These are phyloP conservation scores for Arthroderma sp. DNA, from an alignment of 2,329 filamentous ascomycete species.

Conservation along the genomic window DNA sequence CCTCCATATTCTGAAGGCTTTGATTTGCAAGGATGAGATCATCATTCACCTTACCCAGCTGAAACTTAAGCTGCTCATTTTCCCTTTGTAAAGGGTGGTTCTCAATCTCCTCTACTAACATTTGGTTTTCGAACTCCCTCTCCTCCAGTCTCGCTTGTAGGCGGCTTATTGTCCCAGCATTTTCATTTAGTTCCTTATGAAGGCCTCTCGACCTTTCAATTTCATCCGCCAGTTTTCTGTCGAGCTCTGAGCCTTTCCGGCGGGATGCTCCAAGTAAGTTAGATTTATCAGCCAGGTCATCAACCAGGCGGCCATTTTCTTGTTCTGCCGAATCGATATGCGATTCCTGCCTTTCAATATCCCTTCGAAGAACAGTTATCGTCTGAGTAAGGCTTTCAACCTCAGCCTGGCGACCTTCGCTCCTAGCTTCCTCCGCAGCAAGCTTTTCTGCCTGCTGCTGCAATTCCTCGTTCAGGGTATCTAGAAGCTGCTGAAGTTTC, in stretches of 20 bases:
- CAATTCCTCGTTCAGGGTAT: too few relatives aligned
- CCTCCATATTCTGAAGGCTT: slow-evolving; percentile 2
- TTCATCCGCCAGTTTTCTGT: not conserved
- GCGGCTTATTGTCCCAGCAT: slow-evolving; percentile 1
- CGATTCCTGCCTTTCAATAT: slow-evolving; percentile 1
- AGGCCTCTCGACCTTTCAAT: slow-evolving; percentile 3
- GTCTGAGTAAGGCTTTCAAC: slow-evolving; percentile 1
- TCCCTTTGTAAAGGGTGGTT: slow-evolving; percentile 1
- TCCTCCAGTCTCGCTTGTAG: not conserved
- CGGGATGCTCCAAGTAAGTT: not conserved
- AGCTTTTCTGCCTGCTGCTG: not conserved
- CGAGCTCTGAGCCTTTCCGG: slow-evolving; percentile 1
- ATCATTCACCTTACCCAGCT: not conserved
- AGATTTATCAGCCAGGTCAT: not conserved
- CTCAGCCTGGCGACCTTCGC: not conserved
- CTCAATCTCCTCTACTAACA: slow-evolving; percentile 2
- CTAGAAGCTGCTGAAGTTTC: too few relatives aligned
- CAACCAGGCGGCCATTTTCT: not conserved
- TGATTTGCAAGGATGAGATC: slow-evolving; percentile 4
- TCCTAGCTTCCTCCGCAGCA: not conserved
- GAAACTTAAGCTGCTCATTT: slow-evolving; percentile 1
- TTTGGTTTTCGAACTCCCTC: slow-evolving; percentile 1
- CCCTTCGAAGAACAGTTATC: not conserved
- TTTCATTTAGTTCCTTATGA: slow-evolving; percentile 3
- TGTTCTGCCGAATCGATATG: not conserved